Evolutionary conservation across 495 filamentous ascomycete species (phyloP).

Genomic region (Neurospora sp.): DNA sequence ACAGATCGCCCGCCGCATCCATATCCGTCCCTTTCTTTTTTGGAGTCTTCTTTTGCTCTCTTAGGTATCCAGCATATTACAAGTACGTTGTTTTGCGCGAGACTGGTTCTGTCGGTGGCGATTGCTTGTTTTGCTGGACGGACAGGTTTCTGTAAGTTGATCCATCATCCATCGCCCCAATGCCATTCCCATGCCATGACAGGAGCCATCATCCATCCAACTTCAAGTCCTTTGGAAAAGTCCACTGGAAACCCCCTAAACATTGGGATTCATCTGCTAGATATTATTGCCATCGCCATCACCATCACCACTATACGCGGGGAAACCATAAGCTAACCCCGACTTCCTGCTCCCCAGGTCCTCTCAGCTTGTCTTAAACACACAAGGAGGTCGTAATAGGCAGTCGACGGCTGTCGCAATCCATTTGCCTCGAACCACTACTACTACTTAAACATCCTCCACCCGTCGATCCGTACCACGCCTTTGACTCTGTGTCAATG

Average conservation of each 20-base stretch:
- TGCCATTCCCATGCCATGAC: background rate
- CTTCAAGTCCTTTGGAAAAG: background rate
- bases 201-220: background rate
- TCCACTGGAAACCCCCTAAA: too few species aligned
- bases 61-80: background rate
- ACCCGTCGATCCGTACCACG: background rate
- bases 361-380: background rate
- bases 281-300: background rate
- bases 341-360: background rate
- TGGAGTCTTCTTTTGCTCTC: background rate
- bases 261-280: background rate
- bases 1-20: background rate
- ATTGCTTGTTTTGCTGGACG: background rate
- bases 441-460: background rate
- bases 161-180: background rate
- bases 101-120: background rate
- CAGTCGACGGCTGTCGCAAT: background rate
- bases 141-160: background rate
- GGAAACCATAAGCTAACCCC: background rate
- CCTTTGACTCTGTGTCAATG: background rate
- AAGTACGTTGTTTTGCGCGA: background rate
- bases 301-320: background rate
- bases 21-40: background rate
- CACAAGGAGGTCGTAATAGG: background rate
- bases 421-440: background rate